Evolutionary conservation across 2,329 filamentous ascomycete genomes (phyloP).

Genomic region (Cadophora gregata): DNA sequence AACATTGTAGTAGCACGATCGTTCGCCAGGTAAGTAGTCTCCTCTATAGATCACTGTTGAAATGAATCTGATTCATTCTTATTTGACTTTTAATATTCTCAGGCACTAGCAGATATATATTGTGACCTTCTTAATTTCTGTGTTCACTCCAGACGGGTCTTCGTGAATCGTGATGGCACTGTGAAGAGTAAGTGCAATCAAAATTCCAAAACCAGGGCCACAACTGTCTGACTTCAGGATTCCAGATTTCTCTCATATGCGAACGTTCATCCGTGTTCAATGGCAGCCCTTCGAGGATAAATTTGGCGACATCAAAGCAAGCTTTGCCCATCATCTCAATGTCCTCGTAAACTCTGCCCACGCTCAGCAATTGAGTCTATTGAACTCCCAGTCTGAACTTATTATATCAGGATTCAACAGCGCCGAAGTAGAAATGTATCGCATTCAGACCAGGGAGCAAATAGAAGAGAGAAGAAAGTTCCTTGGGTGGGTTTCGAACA

Average conservation of each 20-base stretch:
- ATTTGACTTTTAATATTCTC: neutral
- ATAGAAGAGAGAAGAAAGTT: neutral
- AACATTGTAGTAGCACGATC: neutral
- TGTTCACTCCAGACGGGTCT: neutral
- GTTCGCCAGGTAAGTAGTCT: neutral
- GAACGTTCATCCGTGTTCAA: slow-evolving; percentile 5
- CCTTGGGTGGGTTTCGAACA: slow-evolving; percentile 1
- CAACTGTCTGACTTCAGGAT: too few relatives aligned
- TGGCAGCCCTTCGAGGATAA: slow-evolving; percentile 11
- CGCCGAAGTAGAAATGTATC: neutral
- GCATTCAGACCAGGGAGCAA: neutral
- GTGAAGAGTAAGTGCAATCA: neutral
- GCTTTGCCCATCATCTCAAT: neutral
- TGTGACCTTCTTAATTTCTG: neutral
- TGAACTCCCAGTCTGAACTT: neutral
- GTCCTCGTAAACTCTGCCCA: neutral
- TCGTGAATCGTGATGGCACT: neutral
- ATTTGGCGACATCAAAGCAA: slow-evolving; percentile 6
- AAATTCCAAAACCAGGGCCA: too few relatives aligned
- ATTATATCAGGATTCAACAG: neutral
- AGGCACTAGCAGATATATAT: slow-evolving; percentile 5
- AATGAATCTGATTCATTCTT: too few relatives aligned
- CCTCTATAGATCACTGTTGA: neutral
- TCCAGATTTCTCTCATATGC: neutral
- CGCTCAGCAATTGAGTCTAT: neutral